These are phyloP conservation scores for Ilyonectria destructans DNA, from an alignment of 2,329 filamentous ascomycete species.

Conservation along the genomic window DNA sequence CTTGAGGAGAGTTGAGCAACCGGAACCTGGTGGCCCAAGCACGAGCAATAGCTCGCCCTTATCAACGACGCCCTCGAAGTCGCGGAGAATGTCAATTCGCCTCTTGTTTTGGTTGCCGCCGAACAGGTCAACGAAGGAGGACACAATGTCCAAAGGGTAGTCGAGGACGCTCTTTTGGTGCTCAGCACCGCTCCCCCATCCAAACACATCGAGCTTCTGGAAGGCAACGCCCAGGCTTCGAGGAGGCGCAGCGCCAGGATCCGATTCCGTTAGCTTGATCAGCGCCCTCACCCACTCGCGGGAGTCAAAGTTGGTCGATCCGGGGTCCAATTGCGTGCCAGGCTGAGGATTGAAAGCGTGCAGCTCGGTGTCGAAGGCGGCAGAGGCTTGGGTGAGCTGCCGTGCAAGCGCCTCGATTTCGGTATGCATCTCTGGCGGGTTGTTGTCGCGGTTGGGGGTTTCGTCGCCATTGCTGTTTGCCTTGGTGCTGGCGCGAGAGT, in stretches of 20 bases:
- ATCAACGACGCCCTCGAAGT: constrained; percentile 52
- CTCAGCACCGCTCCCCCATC: constrained; percentile 44
- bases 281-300: constrained; percentile 48
- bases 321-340: constrained; percentile 45
- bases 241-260: constrained; percentile 41
- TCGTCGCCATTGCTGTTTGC: neutral
- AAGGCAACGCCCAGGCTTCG: constrained; percentile 51
- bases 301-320: constrained; percentile 48
- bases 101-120: constrained; percentile 16
- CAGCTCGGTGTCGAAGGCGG: constrained; percentile 34
- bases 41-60: constrained; percentile 51
- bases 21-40: constrained; percentile 69
- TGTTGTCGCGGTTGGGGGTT: neutral
- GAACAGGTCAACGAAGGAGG: constrained; percentile 22
- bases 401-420: constrained; percentile 37
- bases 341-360: constrained; percentile 42
- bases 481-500: neutral
- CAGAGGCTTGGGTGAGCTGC: constrained; percentile 32
- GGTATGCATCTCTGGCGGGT: neutral
- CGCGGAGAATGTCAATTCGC: constrained; percentile 46
- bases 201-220: constrained; percentile 47
- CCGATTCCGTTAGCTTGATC: constrained; percentile 47
- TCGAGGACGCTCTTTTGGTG: constrained; percentile 48
- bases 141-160: constrained; percentile 38
- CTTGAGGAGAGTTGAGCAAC: constrained; percentile 73